A percentile compares a stretch with the other conserved stretches of the same genome.
These are phyloP conservation scores for Wickerhamiella pararugosa DNA, from an alignment of 1,139 yeast species.

Conservation along the genomic window DNA sequence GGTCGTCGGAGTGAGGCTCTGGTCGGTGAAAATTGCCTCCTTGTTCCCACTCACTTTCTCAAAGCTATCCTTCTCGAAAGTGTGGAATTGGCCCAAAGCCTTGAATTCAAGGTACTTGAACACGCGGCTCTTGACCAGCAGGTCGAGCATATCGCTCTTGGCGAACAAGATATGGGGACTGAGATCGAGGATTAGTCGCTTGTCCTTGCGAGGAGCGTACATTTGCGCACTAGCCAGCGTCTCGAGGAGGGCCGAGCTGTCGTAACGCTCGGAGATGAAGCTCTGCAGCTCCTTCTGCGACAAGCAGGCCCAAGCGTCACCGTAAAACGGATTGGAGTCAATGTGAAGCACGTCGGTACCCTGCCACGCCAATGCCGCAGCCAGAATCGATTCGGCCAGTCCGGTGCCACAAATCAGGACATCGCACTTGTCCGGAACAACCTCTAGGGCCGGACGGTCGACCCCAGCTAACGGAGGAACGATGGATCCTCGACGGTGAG, in stretches of 20 bases:
- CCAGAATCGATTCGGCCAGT: conserved; percentile 68
- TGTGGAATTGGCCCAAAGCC: conserved; percentile 75
- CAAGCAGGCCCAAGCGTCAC: conserved; percentile 73
- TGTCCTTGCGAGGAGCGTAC: conserved; percentile 52
- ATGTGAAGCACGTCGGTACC: conserved; percentile 83
- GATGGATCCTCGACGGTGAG: conserved; percentile 46
- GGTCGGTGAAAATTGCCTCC: conserved; percentile 89
- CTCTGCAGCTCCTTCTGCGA: conserved; percentile 66
- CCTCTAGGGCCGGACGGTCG: conserved; percentile 40
- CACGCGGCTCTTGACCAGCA: conserved; percentile 70
- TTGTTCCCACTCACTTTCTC: conserved; percentile 70
- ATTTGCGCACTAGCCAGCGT: conserved; percentile 24
- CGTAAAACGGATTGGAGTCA: conserved; percentile 71
- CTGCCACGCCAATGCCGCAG: conserved; percentile 94
- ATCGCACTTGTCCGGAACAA: conserved; percentile 36
- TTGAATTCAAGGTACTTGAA: conserved; percentile 87
- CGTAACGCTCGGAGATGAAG: conserved; percentile 1
- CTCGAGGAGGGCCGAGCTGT: conserved; percentile 46
- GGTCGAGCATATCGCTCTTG: conserved; percentile 63
- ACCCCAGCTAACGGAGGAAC: conserved; percentile 74
- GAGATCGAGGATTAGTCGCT: conserved; percentile 64
- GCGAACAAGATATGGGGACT: conserved; percentile 86
- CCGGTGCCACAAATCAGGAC: conserved; percentile 90
- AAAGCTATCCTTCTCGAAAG: conserved; percentile 79
- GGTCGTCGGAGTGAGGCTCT: conserved; percentile 55